Base-by-base conservation (phyloP, 108 stramenopile genomes). In the Cylindrotheca fusiformis region DNA sequence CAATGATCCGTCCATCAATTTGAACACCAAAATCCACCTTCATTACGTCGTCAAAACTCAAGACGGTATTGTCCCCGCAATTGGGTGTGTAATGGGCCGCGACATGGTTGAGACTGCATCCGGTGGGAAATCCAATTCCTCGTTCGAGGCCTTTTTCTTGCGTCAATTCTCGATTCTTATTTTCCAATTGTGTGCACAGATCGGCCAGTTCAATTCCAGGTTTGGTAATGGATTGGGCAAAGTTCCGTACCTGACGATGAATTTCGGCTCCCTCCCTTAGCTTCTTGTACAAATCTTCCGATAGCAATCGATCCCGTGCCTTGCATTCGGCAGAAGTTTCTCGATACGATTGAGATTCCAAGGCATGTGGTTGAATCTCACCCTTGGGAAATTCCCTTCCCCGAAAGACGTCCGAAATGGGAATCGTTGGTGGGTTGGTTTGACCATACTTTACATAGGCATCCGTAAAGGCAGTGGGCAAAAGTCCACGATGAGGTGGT, bases 41-140 rank as follows among this genome's bases (percentile, higher is more conserved):
- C 93, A 95, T 95, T 20, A 98, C 96, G 77, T 95, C 95, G 66
- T 91, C 93, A 61, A 94, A 89, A 20, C 57, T 41, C 29, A 99
- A 73, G 10, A 94, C 95, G 18, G 96, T 97, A 31, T 95, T 79
- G 71, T 99, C 99, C 0, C 99, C 99, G 19, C 58, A 27, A 68
- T 99, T 99, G 49, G 99, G 99, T 5, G 97, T 98, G 78, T 98
- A 99, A 69, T 98, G 99, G 4, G 99, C 99, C 17, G 99, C 99
- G 4, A 99, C 95, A 71, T 99, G 96, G 73, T 99, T 97, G 27
- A 99, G 62, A 28, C 81, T 84, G 65, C 97, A 98, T 47, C 99
- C 99, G 0, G 99, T 99, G 31, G 99, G 99, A 69, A 99, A 99
- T 4, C 84, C 99, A 64, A 99, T 97, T 36, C 99, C 99, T 2